phyloP scores from a whole-genome alignment of 805 yeast species.

The Saccharomycopsis capsularis region DNA sequence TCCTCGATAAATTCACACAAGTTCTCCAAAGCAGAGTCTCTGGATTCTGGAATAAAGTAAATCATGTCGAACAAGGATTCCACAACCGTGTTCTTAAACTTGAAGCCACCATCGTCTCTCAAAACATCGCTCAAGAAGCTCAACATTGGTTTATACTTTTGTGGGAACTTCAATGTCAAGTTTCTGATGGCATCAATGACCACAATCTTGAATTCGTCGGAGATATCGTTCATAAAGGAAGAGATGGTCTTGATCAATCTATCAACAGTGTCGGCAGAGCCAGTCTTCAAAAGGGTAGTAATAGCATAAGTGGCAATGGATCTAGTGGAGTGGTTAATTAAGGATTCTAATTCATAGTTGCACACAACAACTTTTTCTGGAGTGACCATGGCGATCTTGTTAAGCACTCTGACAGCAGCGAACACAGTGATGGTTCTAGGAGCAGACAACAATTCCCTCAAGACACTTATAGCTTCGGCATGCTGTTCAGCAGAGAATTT shows the following conservation, averaged over 20 bases:
- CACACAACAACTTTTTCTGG: conserved; percentile 71
- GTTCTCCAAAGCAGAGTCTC: conserved; percentile 76
- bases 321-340: conserved; percentile 84
- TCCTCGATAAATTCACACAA: conserved; percentile 97
- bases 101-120: conserved; percentile 86
- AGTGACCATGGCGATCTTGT: conserved; percentile 71
- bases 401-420: conserved; percentile 87
- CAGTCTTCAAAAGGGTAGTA: conserved; percentile 91
- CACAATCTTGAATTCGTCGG: conserved; percentile 92
- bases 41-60: conserved; percentile 75
- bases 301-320: conserved; percentile 95
- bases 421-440: conserved; percentile 88
- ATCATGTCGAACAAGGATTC: conserved; percentile 92
- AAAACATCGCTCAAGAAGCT: conserved; percentile 74
- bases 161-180: conserved; percentile 87
- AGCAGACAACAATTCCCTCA: conserved; percentile 72
- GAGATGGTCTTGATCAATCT: conserved; percentile 82
- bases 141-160: conserved; percentile 77
- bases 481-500: conserved; percentile 54
- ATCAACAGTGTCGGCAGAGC: conserved; percentile 84
- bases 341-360: conserved; percentile 76
- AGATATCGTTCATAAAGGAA: conserved; percentile 83
- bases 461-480: conserved; percentile 61
- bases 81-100: conserved; percentile 78
- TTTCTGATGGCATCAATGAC: conserved; percentile 93